Evolutionary conservation across 83 land plant genomes (phyloP), one percentile per base, ranked within the genome.

Genomic region (Thuja plicata): DNA sequence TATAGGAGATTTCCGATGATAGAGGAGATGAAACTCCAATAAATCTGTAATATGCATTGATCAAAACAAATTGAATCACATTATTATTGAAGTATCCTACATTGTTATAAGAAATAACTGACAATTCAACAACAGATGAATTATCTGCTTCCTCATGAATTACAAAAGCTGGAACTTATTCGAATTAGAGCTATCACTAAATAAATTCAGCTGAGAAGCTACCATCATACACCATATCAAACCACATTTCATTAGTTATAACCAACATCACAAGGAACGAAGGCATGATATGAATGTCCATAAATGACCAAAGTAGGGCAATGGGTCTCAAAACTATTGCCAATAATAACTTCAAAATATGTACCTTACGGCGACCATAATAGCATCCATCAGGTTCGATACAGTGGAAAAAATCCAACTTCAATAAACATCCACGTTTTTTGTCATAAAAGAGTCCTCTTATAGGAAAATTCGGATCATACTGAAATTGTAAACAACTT

Each of bases 361-460:
- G 84, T 90, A 98, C 99, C 97, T 94, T 93, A 19, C 95, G 95
- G 46, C 99, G 99, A 32, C 99, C 99, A 93, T 92, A 97, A 88
- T 87, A 98, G 91, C 99, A 98, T 60, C 99, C 95, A 83, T 91
- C 95, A 70, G 96, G 97, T 88, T 98, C 99, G 54, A 95, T 95
- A 16, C 96, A 97, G 55, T 98, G 98, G 90, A 97, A 98, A 88
- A 98, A 98, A 89, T 98, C 99, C 84, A 98, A 86, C 94, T 98
- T 98, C 92, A 98, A 74, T 60, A 98, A 95, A 89, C 95, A 95
- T 34, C 99, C 99, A 87, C 90, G 95, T 66, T 89, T 91, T 86
- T 92, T 97, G 89, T 98, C 99, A 91, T 98, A 98, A 88, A 94
- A 98, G 17, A 98, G 91, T 2, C 99, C 99, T 92, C 99, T 93